Evolutionary conservation across 108 stramenopile species (phyloP), one percentile per base, ranked within the genome.

Genomic region (Pseudonitzschia delicatissima): DNA sequence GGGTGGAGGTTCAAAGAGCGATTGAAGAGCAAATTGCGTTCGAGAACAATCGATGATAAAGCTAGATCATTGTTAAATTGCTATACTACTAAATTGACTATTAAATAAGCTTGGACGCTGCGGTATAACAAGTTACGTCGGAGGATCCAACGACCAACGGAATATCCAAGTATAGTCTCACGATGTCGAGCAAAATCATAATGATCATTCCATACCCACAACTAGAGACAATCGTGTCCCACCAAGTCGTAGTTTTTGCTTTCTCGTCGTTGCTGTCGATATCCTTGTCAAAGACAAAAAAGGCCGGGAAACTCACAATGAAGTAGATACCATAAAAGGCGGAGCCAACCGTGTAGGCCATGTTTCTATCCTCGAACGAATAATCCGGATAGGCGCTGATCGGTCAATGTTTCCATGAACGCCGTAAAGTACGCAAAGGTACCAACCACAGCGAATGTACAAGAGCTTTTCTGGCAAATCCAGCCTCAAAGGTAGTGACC

Each of bases 281-380:
- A 18, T 87, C 52, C 2, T 67, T 61, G 74, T 94, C 88, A 76
- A 95, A 86, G 35, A 57, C 57, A 57, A 80, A 96, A 80, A 97
- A 97, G 58, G 92, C 93, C 4, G 98, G 95, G 64, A 89, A 99
- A 58, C 87, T 89, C 44, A 98, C 97, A n/a, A 99, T 62, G 62
- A 99, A 99, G 68, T 99, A 99, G 37, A 98, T 98, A 5, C 97
- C 97, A 68, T 99, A 99, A 77, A 98, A 98, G 1, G 96, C 96
- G 18, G 78, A 80, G 7, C 80, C 80, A 18, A 81, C 67, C 5
- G 80, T 57, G 39, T 77, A 74, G 8, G 76, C 76, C 63, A 72
- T 74, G 35, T 71, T 29, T 9, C 73, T 74, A 74, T 98, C 93
- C 66, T 95, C 93, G 76, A 99, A 98, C 23, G 78, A 64, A 73